Evolutionary conservation across 495 filamentous ascomycete genomes (phyloP), one percentile per base, ranked within the genome.

Genomic region (Xylaria flabelliformis): DNA sequence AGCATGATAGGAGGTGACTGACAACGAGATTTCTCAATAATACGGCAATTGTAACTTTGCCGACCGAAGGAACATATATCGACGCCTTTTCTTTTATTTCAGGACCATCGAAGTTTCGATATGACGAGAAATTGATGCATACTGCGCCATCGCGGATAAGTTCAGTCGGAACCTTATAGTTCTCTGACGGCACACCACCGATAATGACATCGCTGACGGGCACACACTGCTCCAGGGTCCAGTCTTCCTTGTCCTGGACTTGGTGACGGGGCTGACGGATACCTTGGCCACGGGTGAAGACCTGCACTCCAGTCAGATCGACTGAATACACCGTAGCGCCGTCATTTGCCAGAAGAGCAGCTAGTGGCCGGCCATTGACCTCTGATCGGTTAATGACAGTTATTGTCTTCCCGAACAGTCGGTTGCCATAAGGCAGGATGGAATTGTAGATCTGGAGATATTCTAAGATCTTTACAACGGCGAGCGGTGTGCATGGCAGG

Each of bases 51-150:
- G 96, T 99, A 34, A 99, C 96, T 84, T 98, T 99, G 66, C 96
- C 96, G 76, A 97, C 97, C 3, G 94, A 95, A 7, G 96, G 96
- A 8, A 98, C 94, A 72, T 97, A 99, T 76, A 99, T 95, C n/a
- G 93, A 93, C 2, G 96, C 96, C 83, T 93, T 95, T 77, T 97
- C 92, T 83, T 96, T 97, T 58, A 99, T 89, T 65, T 91, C 91
- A 0, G 90, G 88, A 4, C 83, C 83, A 67, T 89, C 90, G 81
- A 99, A 99, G 83, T 99, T 99, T 87, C 94, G 94, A 79, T 94
- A 94, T 53, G 92, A 97, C 19, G 94, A 97, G 82, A 99, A 98
- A 82, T 99, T 99, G 81, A 99, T 92, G 83, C 96, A 99, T 24
- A 97, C 93, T 51, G 92, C 94, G 64, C 96, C 96, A 51, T 97